Base-by-base conservation (phyloP, 1,284 basidiomycete genomes). In the Gymnopus androsaceus region DNA sequence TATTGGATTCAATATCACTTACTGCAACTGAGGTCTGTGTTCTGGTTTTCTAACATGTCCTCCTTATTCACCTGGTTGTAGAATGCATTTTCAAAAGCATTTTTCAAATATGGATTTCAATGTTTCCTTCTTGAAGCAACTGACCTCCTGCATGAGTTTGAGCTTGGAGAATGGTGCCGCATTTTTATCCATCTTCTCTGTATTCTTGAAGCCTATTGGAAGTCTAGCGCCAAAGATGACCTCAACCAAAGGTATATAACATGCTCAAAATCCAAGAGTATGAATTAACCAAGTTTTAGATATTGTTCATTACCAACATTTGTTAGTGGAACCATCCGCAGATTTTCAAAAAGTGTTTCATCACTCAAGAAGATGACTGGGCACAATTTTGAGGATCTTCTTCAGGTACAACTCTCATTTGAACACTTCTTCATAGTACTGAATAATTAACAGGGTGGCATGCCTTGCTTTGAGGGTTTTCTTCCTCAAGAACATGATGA, bases 391-490 rank as follows among this genome's bases (percentile, higher is more conserved):
- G 63, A 67, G 50, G 66, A 63, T 11, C 53, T 67, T 1, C 55
- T 68, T 14, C 55, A 36, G 47, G 54, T 53, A 58, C 54, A 23
- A 14, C n/a, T n/a, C n/a, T n/a, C n/a, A n/a, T n/a, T n/a, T n/a
- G n/a, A n/a, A n/a, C n/a, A n/a, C n/a, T n/a, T n/a, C n/a, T n/a
- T n/a, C n/a, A n/a, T n/a, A n/a, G n/a, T n/a, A n/a, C n/a, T n/a
- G n/a, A n/a, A n/a, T n/a, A n/a, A n/a, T n/a, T n/a, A n/a, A n/a
- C n/a, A 49, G 63, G 68, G 67, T 40, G 44, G 59, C 2, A 62
- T 70, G 7, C 65, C 67, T 0, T 60, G 46, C 12, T 61, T 69
- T 49, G 61, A 69, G 41, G 62, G 60, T 3, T 59, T 70, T 0
- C 44, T 70, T 2, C 55, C 48, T 23, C 5, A 33, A 57, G 25